Conservation (phyloP, 257 asterid species). For the Petunia secreta region DNA sequence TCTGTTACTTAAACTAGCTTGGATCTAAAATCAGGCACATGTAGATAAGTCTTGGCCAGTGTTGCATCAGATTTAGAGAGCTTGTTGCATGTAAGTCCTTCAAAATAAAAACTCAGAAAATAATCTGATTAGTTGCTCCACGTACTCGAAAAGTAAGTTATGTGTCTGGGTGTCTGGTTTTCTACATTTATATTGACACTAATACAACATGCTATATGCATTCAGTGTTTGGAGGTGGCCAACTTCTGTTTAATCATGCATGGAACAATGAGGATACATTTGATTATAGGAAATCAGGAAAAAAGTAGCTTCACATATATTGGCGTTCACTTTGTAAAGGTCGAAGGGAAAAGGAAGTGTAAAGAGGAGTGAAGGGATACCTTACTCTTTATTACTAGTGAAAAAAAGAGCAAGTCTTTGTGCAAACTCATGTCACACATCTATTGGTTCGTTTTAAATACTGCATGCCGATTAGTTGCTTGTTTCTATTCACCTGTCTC, state of each 20-base stretch:
- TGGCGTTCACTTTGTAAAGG: no score
- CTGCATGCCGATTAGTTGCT: no score
- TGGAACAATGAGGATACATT: background rate
- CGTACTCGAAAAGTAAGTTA: conserved; percentile 7
- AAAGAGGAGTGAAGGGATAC: no score
- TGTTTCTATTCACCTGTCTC: background rate
- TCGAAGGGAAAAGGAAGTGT: no score
- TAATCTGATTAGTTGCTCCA: background rate
- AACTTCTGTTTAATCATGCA: background rate
- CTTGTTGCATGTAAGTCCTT: conserved; percentile 19
- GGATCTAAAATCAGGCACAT: background rate
- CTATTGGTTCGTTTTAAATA: no score
- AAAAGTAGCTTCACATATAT: no score
- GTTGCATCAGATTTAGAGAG: conserved; percentile 12
- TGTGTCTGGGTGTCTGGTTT: background rate
- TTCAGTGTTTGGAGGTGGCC: conserved; percentile 4
- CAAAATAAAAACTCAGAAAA: background rate
- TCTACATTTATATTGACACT: background rate
- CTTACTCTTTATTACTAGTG: no score
- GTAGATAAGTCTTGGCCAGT: background rate
- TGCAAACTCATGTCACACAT: no score
- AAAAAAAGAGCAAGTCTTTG: no score
- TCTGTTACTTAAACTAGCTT: background rate
- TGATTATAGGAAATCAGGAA: no score
- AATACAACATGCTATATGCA: background rate